Conservation (phyloP, 768 basidiomycete species). For the Macrolepiota albuminosa region DNA sequence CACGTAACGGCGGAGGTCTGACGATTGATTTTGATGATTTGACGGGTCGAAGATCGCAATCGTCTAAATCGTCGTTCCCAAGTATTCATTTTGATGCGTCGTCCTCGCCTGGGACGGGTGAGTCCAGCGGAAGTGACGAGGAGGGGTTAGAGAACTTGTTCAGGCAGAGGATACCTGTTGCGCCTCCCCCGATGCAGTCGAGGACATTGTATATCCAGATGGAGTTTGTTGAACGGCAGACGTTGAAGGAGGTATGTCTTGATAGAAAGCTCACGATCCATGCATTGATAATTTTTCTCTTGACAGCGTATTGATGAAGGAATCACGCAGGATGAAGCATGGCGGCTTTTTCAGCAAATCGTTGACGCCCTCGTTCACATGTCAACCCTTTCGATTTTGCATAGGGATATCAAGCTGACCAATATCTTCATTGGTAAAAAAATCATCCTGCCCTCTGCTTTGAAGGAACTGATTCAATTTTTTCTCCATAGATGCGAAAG, state of each 20-base stretch:
- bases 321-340: conserved; percentile 78
- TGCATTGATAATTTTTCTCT: background rate
- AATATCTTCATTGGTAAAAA: conserved; percentile 87
- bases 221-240: conserved; percentile 93
- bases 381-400: conserved; percentile 81
- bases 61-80: conserved; percentile 59
- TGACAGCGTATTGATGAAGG: conserved; percentile 73
- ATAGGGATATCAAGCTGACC: conserved; percentile 87
- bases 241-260: conserved; percentile 65
- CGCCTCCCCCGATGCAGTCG: conserved; percentile 27
- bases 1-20: conserved; percentile 52
- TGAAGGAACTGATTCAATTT: conserved; percentile 12
- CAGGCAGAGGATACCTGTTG: conserved; percentile 15
- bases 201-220: conserved; percentile 92
- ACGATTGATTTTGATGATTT: conserved; percentile 59
- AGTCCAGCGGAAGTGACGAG: conserved; percentile 29
- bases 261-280: conserved; percentile 1
- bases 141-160: conserved; percentile 35
- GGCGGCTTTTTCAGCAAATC: conserved; percentile 87
- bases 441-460: background rate
- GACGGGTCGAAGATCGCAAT: conserved; percentile 52
- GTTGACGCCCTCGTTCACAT: conserved; percentile 89
- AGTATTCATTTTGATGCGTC: conserved; percentile 76
- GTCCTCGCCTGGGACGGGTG: conserved; percentile 29
- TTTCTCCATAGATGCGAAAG: conserved; percentile 59